phyloP scores from a whole-genome alignment of 2,329 filamentous ascomycete genomes.

The Epichloe uncinata region DNA sequence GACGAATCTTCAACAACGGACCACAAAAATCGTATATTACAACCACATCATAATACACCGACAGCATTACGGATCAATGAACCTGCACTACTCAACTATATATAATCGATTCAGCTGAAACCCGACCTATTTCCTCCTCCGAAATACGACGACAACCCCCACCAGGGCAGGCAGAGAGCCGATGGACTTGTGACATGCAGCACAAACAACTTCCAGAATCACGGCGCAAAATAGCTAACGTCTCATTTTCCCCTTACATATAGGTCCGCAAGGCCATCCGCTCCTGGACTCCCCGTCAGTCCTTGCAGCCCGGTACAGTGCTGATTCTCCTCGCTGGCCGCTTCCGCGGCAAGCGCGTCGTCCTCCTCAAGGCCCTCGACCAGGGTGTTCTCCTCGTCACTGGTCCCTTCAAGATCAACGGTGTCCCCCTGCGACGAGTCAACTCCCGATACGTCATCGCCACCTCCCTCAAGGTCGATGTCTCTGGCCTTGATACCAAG shows the following conservation, averaged over 20 bases:
- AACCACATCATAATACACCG: no score
- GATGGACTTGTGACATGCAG: not conserved
- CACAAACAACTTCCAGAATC: not conserved
- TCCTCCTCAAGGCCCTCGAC: constrained; percentile 94
- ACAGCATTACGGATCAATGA: no score
- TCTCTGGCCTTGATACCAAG: constrained; percentile 74
- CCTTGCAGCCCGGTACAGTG: constrained; percentile 87
- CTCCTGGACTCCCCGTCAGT: constrained; percentile 73
- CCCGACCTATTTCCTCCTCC: not conserved
- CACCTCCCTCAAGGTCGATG: constrained; percentile 72
- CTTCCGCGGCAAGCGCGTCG: constrained; percentile 99
- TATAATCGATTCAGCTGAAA: not conserved
- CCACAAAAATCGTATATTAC: not conserved
- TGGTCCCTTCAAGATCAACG: constrained; percentile 99
- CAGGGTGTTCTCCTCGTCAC: constrained; percentile 98
- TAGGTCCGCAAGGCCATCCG: constrained; percentile 92
- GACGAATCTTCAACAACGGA: not conserved
- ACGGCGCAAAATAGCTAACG: constrained; percentile 1
- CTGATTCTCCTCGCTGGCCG: constrained; percentile 98
- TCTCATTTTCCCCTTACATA: constrained; percentile 16
- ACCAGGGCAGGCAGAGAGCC: constrained; percentile 4
- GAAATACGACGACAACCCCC: not conserved
- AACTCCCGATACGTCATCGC: constrained; percentile 91
- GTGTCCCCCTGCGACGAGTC: constrained; percentile 89
- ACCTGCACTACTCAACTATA: not conserved